Base-by-base conservation (phyloP, 176 grass and related monocot genomes). In the Urochloa ruziziensis region DNA sequence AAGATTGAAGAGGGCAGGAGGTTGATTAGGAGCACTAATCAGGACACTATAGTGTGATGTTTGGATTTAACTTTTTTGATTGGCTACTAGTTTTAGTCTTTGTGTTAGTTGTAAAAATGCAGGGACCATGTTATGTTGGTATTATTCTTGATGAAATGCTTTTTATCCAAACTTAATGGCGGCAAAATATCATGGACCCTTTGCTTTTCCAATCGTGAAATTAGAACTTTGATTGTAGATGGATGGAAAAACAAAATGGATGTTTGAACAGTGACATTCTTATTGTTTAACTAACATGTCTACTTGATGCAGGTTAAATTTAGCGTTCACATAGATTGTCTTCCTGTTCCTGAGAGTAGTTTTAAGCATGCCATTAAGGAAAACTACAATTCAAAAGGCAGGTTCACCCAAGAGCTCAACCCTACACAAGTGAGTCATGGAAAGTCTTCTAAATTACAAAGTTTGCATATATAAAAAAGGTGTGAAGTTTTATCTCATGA, bases 291-390 rank as follows among this genome's bases (percentile, higher is more conserved):
- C 83, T 85, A 81, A 85, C 3, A 11, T 73, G 5, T 86, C n/a
- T 59, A 48, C 47, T 44, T 78, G 16, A 44, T 87, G 67, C 73
- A 93, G 91, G 87, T 93, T 43, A 93, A 93, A 78, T 93, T 90
- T 78, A 85, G 77, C 48, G 77, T 92, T 53, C 61, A 82, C 52
- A 76, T 65, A 30, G 92, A 94, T 68, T 94, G 92, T 46, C 78
- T 89, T 52, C 92, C 92, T 62, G 25, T 94, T 34, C 81, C 89
- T 0, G 92, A 94, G 81, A 85, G 70, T 73, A 85, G 62, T 78
- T 91, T 91, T 72, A 94, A 80, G 79, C 82, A 87, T 52, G 87
- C 89, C 61, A 94, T 94, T 71, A 80, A 77, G 54, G 92, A 94
- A 42, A 94, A 94, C 62, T 94, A 94, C 46, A 25, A 10, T 80